Percentiles rank a stretch among this genome's conserved stretches.
These are phyloP conservation scores for Phanerochaete carnosa DNA, from an alignment of 768 basidiomycete genomes.

Conservation along the genomic window DNA sequence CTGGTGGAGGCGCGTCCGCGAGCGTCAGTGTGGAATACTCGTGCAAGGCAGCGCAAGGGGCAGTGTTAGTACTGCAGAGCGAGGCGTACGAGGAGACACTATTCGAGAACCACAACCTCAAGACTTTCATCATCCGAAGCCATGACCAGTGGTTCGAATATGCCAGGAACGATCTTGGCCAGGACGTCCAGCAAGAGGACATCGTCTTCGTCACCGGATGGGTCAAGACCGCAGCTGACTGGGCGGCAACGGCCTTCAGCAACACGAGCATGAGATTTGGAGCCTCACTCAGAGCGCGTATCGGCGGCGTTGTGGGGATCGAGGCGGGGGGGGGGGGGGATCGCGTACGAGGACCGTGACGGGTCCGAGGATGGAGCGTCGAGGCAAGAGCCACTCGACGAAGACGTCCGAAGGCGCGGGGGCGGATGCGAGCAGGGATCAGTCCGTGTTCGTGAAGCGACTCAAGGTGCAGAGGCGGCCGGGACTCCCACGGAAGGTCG, in stretches of 20 bases:
- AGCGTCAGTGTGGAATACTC: not conserved
- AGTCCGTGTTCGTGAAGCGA: slow-evolving; percentile 15
- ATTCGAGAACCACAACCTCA: not conserved
- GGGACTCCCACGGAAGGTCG: not conserved
- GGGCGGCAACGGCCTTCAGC: not conserved
- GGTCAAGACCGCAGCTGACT: not conserved
- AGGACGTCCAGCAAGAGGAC: not conserved
- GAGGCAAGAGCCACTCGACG: no score
- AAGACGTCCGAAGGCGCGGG: no score
- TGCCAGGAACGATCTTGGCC: not conserved
- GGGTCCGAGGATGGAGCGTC: no score
- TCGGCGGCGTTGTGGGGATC: no score
- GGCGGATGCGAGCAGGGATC: slow-evolving; percentile 3
- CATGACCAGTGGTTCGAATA: not conserved
- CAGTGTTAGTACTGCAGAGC: not conserved
- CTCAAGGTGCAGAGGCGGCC: slow-evolving; percentile 13
- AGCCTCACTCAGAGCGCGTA: no score
- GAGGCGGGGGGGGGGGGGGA: no score
- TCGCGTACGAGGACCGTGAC: no score
- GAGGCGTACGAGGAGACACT: not conserved
- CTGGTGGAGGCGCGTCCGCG: not conserved
- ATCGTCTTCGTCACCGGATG: not conserved
- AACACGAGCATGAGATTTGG: not conserved
- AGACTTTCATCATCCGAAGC: not conserved
- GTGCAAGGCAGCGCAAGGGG: not conserved